Evolutionary conservation across 306 rosid genomes (phyloP).

Genomic region (Quercus ilex): DNA sequence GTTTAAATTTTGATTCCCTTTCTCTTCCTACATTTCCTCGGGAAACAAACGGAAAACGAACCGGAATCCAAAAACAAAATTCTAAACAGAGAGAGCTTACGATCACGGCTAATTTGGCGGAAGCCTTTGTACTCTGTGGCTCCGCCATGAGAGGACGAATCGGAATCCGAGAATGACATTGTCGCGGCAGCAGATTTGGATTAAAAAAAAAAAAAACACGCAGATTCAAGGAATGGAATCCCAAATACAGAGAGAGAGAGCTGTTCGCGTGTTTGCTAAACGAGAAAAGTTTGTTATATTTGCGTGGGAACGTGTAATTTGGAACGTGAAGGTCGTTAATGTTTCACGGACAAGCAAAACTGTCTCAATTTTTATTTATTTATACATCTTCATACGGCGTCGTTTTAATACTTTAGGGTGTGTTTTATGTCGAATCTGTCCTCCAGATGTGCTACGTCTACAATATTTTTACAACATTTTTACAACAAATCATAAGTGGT

Average conservation of each 20-base stretch:
- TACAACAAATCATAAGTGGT: too few species aligned
- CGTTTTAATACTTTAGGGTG: too few species aligned
- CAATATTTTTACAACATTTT: too few species aligned
- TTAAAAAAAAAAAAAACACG: slow-evolving; percentile 5
- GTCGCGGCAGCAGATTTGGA: slow-evolving; percentile 22
- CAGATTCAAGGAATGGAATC: background rate
- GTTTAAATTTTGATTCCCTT: background rate
- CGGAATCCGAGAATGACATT: slow-evolving; percentile 91
- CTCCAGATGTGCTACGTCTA: accelerated
- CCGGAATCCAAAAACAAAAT: background rate
- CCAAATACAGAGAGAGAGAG: slow-evolving; percentile 8
- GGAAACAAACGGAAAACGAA: slow-evolving; percentile 16
- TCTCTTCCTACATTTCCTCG: slow-evolving; percentile 4
- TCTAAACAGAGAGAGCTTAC: slow-evolving; percentile 42
- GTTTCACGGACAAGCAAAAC: slow-evolving; percentile 28
- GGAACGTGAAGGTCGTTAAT: slow-evolving; percentile 39
- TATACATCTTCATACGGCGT: too few species aligned
- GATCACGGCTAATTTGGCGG: slow-evolving; percentile 73
- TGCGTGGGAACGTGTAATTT: slow-evolving; percentile 31
- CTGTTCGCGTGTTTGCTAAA: slow-evolving; percentile 18
- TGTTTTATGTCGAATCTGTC: too few species aligned
- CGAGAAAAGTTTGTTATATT: slow-evolving; percentile 38
- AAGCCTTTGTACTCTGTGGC: slow-evolving; percentile 59
- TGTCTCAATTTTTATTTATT: background rate
- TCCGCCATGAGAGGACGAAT: slow-evolving; percentile 46